Evolutionary conservation across 768 basidiomycete genomes (phyloP).

Genomic region (Galerina sulciceps): DNA sequence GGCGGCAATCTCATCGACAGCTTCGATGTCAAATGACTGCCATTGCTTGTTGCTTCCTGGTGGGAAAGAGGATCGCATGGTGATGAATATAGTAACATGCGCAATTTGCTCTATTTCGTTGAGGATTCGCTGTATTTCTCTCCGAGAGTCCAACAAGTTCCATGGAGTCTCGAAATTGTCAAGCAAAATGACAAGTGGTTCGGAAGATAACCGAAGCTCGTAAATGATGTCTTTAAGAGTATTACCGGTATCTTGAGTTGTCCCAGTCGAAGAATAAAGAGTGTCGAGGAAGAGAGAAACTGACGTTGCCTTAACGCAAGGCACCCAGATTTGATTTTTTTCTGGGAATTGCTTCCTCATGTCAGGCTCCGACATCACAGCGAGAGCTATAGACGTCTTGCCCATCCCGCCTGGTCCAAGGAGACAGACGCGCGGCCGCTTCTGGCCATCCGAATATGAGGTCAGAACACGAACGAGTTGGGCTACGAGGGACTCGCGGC

Average conservation of each 20-base stretch:
- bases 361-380: slow-evolving; percentile 27
- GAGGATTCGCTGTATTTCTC: slow-evolving; percentile 17
- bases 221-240: slow-evolving; percentile 19
- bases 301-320: slow-evolving; percentile 35
- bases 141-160: slow-evolving; percentile 18
- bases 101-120: slow-evolving; percentile 20
- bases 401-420: slow-evolving; percentile 40
- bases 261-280: slow-evolving; percentile 18
- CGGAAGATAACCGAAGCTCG: slow-evolving; percentile 21
- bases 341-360: slow-evolving; percentile 17
- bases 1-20: slow-evolving; percentile 20
- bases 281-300: slow-evolving; percentile 22
- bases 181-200: slow-evolving; percentile 34
- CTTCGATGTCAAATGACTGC: slow-evolving; percentile 14
- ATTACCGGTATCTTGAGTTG: slow-evolving; percentile 19
- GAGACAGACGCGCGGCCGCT: slow-evolving; percentile 11
- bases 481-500: neutral
- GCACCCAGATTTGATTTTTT: slow-evolving; percentile 32
- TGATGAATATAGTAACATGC: slow-evolving; percentile 31
- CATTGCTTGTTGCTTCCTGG: slow-evolving; percentile 29
- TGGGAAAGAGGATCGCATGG: slow-evolving; percentile 31
- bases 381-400: slow-evolving; percentile 39
- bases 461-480: neutral
- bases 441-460: neutral
- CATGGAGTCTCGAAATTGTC: slow-evolving; percentile 47